Conservation (phyloP, 306 rosid genomes). For the Sindora glabra region DNA sequence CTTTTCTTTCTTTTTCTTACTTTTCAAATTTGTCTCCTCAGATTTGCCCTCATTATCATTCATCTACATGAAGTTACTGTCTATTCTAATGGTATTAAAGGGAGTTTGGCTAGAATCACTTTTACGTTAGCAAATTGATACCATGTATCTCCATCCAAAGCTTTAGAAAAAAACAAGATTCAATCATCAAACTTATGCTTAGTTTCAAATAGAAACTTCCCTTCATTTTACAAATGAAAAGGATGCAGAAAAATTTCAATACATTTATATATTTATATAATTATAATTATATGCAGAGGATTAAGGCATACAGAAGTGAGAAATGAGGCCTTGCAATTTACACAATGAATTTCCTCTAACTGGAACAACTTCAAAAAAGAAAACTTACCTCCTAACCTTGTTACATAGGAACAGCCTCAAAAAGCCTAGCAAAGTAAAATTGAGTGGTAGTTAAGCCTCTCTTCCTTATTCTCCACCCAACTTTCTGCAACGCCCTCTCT, state of each 20-base stretch:
- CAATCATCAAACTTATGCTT: background rate
- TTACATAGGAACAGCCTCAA: conserved; percentile 90
- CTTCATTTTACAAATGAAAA: background rate
- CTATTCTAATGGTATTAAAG: conserved; percentile 14
- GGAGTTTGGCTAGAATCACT: too few relatives aligned
- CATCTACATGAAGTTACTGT: background rate
- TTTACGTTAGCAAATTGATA: background rate
- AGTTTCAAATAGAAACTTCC: background rate
- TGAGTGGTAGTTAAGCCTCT: conserved; percentile 73
- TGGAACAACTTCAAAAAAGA: conserved; percentile 12
- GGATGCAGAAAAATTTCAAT: background rate
- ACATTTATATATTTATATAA: conserved; percentile 13
- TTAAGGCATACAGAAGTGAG: conserved; percentile 14
- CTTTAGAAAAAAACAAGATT: background rate
- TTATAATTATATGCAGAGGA: conserved; percentile 23
- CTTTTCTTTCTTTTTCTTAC: background rate
- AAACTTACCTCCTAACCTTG: conserved; percentile 31
- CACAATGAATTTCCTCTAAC: conserved; percentile 29
- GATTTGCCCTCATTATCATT: background rate
- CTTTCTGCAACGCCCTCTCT: conserved; percentile 70
- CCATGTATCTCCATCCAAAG: background rate
- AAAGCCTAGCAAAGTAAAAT: conserved; percentile 79
- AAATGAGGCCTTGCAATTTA: conserved; percentile 33
- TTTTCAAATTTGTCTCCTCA: background rate
- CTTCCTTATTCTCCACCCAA: conserved; percentile 80